These are phyloP conservation scores for Pythium aquatile DNA, from an alignment of 352 stramenopile genomes.

Conservation along the genomic window DNA sequence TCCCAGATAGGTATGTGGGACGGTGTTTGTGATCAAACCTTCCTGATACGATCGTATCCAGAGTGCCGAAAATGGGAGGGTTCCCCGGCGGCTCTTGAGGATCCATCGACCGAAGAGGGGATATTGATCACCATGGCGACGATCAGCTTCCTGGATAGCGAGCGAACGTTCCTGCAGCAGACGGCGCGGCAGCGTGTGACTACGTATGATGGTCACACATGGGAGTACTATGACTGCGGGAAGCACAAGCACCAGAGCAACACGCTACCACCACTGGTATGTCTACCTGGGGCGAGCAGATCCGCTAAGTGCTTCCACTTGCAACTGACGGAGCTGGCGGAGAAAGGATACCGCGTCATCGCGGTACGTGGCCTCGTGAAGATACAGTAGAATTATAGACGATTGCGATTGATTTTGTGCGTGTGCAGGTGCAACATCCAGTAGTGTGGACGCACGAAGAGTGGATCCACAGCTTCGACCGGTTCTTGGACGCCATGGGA, in stretches of 20 bases:
- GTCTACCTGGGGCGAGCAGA: conserved; percentile 57
- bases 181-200: conserved; percentile 66
- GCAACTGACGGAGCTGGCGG: conserved; percentile 44
- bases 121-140: neutral
- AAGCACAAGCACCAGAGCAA: conserved; percentile 31
- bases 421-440: conserved; percentile 55
- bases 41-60: neutral
- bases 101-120: neutral
- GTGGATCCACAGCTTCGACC: conserved; percentile 80
- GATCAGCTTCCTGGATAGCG: conserved; percentile 26
- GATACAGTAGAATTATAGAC: neutral
- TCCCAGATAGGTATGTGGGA: too few species aligned
- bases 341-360: conserved; percentile 67
- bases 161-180: conserved; percentile 57
- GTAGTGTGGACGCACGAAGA: conserved; percentile 79
- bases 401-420: neutral
- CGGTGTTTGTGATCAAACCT: neutral
- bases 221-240: conserved; percentile 75
- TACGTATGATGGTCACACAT: conserved; percentile 75
- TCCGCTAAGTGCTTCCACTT: conserved; percentile 58
- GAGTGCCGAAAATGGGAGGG: neutral
- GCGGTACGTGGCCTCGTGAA: conserved; percentile 31
- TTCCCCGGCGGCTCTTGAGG: conserved; percentile 1
- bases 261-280: conserved; percentile 46
- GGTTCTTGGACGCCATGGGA: conserved; percentile 67